Percentiles rank a stretch among this genome's conserved stretches.
These are phyloP conservation scores for Kodamaea kaohsiungensis DNA, from an alignment of 805 yeast genomes.

Conservation along the genomic window DNA sequence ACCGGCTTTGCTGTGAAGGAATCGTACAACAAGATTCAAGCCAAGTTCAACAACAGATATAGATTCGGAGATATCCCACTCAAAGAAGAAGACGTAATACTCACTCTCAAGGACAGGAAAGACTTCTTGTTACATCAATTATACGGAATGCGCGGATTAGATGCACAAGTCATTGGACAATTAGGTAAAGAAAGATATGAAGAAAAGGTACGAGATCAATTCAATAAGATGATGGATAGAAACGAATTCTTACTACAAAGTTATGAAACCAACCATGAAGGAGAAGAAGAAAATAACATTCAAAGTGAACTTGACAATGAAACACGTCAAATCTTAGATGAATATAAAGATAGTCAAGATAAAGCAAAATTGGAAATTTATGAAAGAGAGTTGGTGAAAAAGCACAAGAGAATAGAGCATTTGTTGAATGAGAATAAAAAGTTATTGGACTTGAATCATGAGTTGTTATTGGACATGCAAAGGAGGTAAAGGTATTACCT, in stretches of 20 bases:
- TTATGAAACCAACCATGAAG: slow-evolving; percentile 6
- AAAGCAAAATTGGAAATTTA: slow-evolving; percentile 17
- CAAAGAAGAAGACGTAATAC: background rate
- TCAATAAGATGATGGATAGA: slow-evolving; percentile 4
- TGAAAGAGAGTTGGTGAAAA: slow-evolving; percentile 24
- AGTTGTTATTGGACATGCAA: slow-evolving; percentile 15
- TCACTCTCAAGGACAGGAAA: slow-evolving; percentile 1
- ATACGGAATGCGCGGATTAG: slow-evolving; percentile 19
- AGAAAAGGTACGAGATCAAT: slow-evolving; percentile 10
- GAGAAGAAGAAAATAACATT: slow-evolving; percentile 7
- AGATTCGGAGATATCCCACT: background rate
- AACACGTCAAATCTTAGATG: slow-evolving; percentile 13
- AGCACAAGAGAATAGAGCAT: slow-evolving; percentile 21
- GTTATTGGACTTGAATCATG: slow-evolving; percentile 33
- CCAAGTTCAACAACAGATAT: background rate
- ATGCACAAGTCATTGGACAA: slow-evolving; percentile 24
- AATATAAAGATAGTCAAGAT: slow-evolving; percentile 17
- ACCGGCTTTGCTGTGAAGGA: slow-evolving; percentile 8
- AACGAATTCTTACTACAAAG: slow-evolving; percentile 5
- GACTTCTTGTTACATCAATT: slow-evolving; percentile 24
- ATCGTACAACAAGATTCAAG: background rate
- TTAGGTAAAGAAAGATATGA: slow-evolving; percentile 23
- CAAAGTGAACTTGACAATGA: slow-evolving; percentile 13
- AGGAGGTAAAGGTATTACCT: too few species aligned
- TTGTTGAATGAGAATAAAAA: slow-evolving; percentile 29